phyloP scores from a whole-genome alignment of 73 alveolate species.

The Durusdinium trenchii region DNA sequence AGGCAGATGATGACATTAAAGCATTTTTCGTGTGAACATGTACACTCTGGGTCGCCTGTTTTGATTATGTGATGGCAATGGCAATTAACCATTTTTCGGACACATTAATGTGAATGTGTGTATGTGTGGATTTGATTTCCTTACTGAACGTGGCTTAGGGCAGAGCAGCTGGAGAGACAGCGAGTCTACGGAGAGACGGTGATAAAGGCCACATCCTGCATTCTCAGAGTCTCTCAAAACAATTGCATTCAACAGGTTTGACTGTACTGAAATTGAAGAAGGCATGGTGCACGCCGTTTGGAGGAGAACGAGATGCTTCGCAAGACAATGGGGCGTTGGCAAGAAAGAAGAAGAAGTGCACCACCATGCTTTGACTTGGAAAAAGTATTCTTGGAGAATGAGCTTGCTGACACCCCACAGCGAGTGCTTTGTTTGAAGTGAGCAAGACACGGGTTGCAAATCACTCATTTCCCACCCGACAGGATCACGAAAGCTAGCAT shows the following conservation, averaged over 20 bases:
- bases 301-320: slow-evolving; percentile 84
- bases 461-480: too few species aligned
- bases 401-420: background rate
- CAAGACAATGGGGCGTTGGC: slow-evolving; percentile 91
- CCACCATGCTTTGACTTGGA: slow-evolving; percentile 18
- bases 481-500: too few species aligned
- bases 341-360: slow-evolving; percentile 65
- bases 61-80: too few species aligned
- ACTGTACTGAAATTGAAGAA: too few species aligned
- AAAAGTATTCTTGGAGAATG: background rate
- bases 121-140: too few species aligned
- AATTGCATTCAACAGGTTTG: background rate
- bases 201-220: slow-evolving; percentile 55
- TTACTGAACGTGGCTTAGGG: background rate
- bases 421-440: background rate
- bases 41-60: too few species aligned
- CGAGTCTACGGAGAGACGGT: slow-evolving; percentile 71
- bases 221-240: background rate
- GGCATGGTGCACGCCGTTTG: too few species aligned
- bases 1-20: too few species aligned
- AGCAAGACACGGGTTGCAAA: background rate
- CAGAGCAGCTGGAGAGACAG: slow-evolving; percentile 82
- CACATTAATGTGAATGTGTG: too few species aligned
- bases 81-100: too few species aligned
- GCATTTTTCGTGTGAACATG: too few species aligned